A percentile compares a stretch with the other conserved stretches of the same genome.
These are phyloP conservation scores for Ophiosphaerella herpotricha DNA, from an alignment of 2,329 filamentous ascomycete species.

Conservation along the genomic window DNA sequence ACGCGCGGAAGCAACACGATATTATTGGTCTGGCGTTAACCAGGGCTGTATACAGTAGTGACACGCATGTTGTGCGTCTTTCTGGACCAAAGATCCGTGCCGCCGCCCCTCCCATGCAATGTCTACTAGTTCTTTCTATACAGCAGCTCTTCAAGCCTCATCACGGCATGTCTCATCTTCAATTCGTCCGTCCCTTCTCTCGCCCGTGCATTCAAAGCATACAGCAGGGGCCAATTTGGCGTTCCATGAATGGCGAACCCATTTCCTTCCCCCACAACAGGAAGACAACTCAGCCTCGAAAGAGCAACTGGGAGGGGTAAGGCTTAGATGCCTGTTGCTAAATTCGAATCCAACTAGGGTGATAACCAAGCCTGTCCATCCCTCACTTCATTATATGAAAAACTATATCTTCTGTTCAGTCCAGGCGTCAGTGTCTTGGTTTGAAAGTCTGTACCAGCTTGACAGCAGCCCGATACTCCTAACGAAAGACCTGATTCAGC, in stretches of 20 bases:
- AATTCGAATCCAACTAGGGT: conserved; percentile 17
- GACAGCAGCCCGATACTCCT: conserved; percentile 12
- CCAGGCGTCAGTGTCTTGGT: conserved; percentile 12
- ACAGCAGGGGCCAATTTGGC: conserved; percentile 18
- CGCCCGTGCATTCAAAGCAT: conserved; percentile 9
- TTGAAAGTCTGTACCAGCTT: conserved; percentile 11
- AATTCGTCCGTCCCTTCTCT: conserved; percentile 21
- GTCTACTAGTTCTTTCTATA: conserved; percentile 8
- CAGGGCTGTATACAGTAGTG: conserved; percentile 10
- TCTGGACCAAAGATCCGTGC: conserved; percentile 23
- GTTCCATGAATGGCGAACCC: conserved; percentile 11
- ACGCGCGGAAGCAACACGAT: conserved; percentile 17
- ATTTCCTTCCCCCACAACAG: conserved; percentile 28
- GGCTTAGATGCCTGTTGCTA: conserved; percentile 29
- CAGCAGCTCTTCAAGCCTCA: conserved; percentile 14
- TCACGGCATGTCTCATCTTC: conserved; percentile 6
- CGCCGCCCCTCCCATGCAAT: conserved; percentile 26
- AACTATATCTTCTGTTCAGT: conserved; percentile 33
- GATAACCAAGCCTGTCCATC: conserved; percentile 23
- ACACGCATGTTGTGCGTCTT: conserved; percentile 11
- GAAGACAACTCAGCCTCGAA: conserved; percentile 35
- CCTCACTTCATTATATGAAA: conserved; percentile 23
- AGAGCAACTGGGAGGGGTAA: conserved; percentile 20
- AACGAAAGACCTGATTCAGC: conserved; percentile 16
- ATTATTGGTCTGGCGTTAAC: conserved; percentile 16